These are phyloP conservation scores for Dalbergia cochinchinensis DNA, from an alignment of 306 rosid species.

Conservation along the genomic window DNA sequence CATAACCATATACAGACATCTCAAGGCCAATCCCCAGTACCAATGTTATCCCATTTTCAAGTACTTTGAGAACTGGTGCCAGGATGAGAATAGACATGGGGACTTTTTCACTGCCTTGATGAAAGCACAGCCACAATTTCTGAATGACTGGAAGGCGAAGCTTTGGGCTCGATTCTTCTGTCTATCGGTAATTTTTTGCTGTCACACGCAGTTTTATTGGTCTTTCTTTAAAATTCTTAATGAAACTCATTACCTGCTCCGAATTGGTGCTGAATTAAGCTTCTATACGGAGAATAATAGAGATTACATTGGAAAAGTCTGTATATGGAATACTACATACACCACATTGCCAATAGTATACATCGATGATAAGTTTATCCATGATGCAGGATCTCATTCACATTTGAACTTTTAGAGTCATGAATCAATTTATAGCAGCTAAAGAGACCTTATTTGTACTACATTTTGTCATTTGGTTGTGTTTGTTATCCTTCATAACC, in stretches of 20 bases:
- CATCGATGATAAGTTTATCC: neutral
- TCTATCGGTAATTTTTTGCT: constrained; percentile 70
- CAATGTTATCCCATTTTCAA: constrained; percentile 97
- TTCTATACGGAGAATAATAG: neutral
- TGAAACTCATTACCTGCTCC: constrained; percentile 15
- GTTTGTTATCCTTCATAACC: constrained; percentile 1
- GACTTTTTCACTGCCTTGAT: constrained; percentile 98
- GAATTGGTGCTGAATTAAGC: constrained; percentile 1
- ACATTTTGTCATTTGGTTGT: constrained; percentile 5
- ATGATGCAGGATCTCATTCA: constrained; percentile 27
- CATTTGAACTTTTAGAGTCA: neutral
- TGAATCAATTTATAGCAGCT: constrained; percentile 2
- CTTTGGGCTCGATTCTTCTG: constrained; percentile 97
- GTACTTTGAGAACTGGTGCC: constrained; percentile 99
- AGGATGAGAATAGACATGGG: constrained; percentile 98
- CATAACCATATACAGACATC: constrained; percentile 97
- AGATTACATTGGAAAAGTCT: neutral
- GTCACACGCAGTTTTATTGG: neutral
- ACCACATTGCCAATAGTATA: constrained; percentile 1
- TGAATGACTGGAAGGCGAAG: constrained; percentile 99
- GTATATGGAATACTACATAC: neutral
- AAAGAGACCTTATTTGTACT: constrained; percentile 13
- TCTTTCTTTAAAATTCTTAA: constrained; percentile 19
- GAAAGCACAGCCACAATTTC: constrained; percentile 99
- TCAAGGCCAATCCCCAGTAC: constrained; percentile 85